These are phyloP conservation scores for Dillenia turbinata DNA, from an alignment of 164 flowering plant species.

Conservation along the genomic window DNA sequence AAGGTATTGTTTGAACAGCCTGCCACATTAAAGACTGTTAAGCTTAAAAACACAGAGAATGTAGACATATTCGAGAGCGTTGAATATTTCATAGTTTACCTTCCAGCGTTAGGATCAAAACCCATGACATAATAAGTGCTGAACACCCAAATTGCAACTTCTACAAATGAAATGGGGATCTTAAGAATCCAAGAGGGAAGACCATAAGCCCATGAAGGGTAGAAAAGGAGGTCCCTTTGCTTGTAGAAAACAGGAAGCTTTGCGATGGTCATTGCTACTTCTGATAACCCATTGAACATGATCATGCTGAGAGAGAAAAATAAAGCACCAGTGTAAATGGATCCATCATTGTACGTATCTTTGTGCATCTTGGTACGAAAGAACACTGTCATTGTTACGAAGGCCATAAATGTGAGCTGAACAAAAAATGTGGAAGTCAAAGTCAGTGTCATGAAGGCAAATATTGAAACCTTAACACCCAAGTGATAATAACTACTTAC, in stretches of 20 bases:
- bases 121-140: conserved; percentile 59
- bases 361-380: conserved; percentile 43
- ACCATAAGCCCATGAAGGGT: conserved; percentile 54
- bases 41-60: background rate
- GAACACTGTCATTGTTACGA: conserved; percentile 43
- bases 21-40: conserved; percentile 11
- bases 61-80: background rate
- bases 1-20: conserved; percentile 52
- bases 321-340: conserved; percentile 28
- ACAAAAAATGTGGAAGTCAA: conserved; percentile 1
- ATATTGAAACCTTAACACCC: background rate
- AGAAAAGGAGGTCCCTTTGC: conserved; percentile 41
- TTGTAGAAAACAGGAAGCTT: conserved; percentile 41
- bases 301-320: conserved; percentile 29
- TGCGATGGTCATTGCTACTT: conserved; percentile 23
- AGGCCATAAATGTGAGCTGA: conserved; percentile 36
- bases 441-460: background rate
- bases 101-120: conserved; percentile 47
- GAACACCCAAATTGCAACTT: conserved; percentile 43
- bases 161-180: conserved; percentile 51
- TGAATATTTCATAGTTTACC: conserved; percentile 28
- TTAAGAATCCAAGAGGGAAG: conserved; percentile 54
- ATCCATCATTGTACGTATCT: conserved; percentile 15
- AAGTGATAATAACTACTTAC: conserved; percentile 15
- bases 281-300: conserved; percentile 43